phyloP scores from a whole-genome alignment of 1,284 basidiomycete genomes.

The Exobasidium cylindrosporum region DNA sequence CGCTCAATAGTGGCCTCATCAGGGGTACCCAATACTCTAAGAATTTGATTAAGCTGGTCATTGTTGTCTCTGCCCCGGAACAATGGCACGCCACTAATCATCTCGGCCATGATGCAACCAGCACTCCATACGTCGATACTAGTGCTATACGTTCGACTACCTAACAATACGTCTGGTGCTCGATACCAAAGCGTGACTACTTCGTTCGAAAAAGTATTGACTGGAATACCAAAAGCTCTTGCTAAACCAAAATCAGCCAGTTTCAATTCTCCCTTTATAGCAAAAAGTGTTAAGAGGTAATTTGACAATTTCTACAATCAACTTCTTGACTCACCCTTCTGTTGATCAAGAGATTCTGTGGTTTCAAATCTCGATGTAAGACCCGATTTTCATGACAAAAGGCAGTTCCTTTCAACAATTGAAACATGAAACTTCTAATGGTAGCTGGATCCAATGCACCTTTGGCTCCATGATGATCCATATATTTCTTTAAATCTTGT shows the following conservation, averaged over 20 bases:
- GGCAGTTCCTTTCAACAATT: conserved; percentile 92
- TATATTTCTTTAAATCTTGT: conserved; percentile 97
- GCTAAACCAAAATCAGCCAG: conserved; percentile 84
- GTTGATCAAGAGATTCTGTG: conserved; percentile 96
- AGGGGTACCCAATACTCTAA: conserved; percentile 94
- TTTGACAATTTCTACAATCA: not conserved
- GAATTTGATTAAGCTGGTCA: conserved; percentile 94
- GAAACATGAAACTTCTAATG: conserved; percentile 96
- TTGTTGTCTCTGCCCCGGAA: conserved; percentile 97
- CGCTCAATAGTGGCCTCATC: conserved; percentile 83
- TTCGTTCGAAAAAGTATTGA: conserved; percentile 55
- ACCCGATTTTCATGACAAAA: conserved; percentile 99
- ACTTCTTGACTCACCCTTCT: conserved; percentile 61
- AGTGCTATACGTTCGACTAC: conserved; percentile 94
- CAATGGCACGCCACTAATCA: conserved; percentile 90
- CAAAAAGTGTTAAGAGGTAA: not conserved
- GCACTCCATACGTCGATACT: conserved; percentile 99
- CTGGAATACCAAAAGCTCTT: conserved; percentile 63
- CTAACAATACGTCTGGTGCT: conserved; percentile 94
- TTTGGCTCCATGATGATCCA: conserved; percentile 95
- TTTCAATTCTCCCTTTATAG: conserved; percentile 87
- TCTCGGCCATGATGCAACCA: conserved; percentile 91
- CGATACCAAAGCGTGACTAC: conserved; percentile 96
- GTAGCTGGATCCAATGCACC: conserved; percentile 88
- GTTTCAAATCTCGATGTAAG: conserved; percentile 93